Conservation (phyloP, 2,329 filamentous ascomycete species). For the Fusarium falciforme region DNA sequence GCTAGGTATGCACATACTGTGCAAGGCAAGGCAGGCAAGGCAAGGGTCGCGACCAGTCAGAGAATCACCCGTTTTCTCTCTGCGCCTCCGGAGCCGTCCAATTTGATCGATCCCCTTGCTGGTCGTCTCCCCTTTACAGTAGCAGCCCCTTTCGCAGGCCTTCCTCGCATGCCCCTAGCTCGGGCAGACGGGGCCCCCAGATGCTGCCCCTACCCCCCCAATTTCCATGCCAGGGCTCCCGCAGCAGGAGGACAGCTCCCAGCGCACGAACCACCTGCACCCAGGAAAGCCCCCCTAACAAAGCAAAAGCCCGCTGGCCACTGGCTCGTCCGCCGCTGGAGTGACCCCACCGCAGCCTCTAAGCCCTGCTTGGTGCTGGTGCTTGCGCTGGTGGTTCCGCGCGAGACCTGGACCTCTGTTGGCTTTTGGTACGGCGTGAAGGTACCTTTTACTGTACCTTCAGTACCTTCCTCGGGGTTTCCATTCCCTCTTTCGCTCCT, state of each 20-base stretch:
- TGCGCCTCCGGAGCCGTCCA: constrained; percentile 1
- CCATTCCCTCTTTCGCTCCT: constrained; percentile 10
- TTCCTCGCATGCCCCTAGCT: constrained; percentile 32
- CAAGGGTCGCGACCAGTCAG: neutral
- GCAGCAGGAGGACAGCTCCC: constrained; percentile 34
- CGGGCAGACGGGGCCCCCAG: constrained; percentile 29
- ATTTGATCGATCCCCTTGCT: constrained; percentile 3
- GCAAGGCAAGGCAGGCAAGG: neutral
- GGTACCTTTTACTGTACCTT: neutral
- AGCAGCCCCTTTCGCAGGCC: constrained; percentile 22
- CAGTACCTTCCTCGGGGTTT: constrained; percentile 18
- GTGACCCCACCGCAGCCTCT: constrained; percentile 27
- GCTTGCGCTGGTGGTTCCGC: constrained; percentile 12
- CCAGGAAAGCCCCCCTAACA: constrained; percentile 6
- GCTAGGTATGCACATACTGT: neutral
- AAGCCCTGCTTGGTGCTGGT: constrained; percentile 25
- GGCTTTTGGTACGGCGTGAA: constrained; percentile 22
- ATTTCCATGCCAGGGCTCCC: constrained; percentile 45
- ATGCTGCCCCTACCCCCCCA: constrained; percentile 33
- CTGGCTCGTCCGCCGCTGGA: constrained; percentile 14
- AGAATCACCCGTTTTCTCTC: neutral
- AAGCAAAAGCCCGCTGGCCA: constrained; percentile 2
- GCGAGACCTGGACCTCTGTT: constrained; percentile 26
- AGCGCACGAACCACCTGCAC: constrained; percentile 38
- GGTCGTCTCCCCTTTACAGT: constrained; percentile 1